These are phyloP conservation scores for Diutina ranongensis DNA, from an alignment of 1,139 yeast genomes.

Conservation along the genomic window DNA sequence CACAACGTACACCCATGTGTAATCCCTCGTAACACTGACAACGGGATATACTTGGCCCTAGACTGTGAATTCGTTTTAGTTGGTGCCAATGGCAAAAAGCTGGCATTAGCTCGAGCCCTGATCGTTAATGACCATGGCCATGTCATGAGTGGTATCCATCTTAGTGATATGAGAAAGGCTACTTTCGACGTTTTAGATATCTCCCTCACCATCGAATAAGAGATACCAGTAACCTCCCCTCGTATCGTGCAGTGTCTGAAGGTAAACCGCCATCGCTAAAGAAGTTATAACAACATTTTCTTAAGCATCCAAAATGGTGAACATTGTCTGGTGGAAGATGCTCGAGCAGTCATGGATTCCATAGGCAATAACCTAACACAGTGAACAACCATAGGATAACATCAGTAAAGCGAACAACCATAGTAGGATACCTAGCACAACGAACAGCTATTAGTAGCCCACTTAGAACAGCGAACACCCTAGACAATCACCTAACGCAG, in stretches of 20 bases:
- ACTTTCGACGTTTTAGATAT: slow-evolving; percentile 51
- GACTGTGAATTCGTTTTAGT: slow-evolving; percentile 96
- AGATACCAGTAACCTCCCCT: slow-evolving; percentile 61
- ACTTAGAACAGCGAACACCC: too few species aligned
- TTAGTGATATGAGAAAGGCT: slow-evolving; percentile 58
- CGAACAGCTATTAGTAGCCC: too few species aligned
- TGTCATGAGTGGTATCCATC: slow-evolving; percentile 68
- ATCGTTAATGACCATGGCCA: slow-evolving; percentile 76
- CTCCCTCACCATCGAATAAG: slow-evolving; percentile 57
- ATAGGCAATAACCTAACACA: too few species aligned
- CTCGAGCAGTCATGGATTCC: slow-evolving; percentile 75
- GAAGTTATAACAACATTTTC: slow-evolving; percentile 44
- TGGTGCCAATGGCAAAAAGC: slow-evolving; percentile 51
- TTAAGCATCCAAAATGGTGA: slow-evolving; percentile 64
- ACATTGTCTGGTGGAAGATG: slow-evolving; percentile 89
- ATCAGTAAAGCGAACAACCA: too few species aligned
- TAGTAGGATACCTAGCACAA: too few species aligned
- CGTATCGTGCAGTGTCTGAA: slow-evolving; percentile 45
- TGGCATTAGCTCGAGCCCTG: slow-evolving; percentile 79
- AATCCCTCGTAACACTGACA: slow-evolving; percentile 9
- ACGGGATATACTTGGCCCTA: slow-evolving; percentile 69
- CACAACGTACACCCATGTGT: too few species aligned
- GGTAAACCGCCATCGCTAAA: slow-evolving; percentile 70
- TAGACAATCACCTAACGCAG: too few species aligned
- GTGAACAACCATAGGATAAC: too few species aligned